Percentiles rank a stretch among this genome's conserved stretches.
Conservation (phyloP, 345 rosid genomes). For the Raphanus sativus region DNA sequence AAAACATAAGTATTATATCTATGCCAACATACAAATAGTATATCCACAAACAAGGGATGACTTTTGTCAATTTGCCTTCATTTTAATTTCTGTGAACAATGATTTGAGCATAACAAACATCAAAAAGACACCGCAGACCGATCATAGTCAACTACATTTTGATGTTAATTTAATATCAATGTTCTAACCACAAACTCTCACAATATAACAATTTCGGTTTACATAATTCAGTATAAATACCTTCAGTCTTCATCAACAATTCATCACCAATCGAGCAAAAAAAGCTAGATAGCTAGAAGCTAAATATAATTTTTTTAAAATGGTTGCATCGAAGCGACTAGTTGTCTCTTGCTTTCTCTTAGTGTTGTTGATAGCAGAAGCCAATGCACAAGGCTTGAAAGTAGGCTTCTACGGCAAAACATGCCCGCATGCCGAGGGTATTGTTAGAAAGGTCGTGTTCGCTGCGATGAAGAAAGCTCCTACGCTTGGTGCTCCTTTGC, state of each 20-base stretch:
- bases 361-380: slow-evolving; percentile 30
- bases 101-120: slow-evolving; percentile 22
- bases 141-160: slow-evolving; percentile 32
- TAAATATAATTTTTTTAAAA: slow-evolving; percentile 3
- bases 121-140: slow-evolving; percentile 27
- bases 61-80: slow-evolving; percentile 16
- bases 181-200: slow-evolving; percentile 38
- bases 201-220: neutral
- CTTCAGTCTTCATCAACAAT: slow-evolving; percentile 32
- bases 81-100: slow-evolving; percentile 22
- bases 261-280: slow-evolving; percentile 26
- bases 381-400: slow-evolving; percentile 28
- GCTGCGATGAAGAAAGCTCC: slow-evolving; percentile 36
- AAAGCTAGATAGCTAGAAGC: neutral
- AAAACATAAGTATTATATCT: neutral
- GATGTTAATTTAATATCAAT: slow-evolving; percentile 23
- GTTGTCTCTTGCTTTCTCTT: slow-evolving; percentile 23
- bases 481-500: slow-evolving; percentile 49
- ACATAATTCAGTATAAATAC: slow-evolving; percentile 24
- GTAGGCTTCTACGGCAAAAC: slow-evolving; percentile 41
- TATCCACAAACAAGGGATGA: slow-evolving; percentile 4
- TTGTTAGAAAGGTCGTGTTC: slow-evolving; percentile 42
- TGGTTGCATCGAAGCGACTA: slow-evolving; percentile 26
- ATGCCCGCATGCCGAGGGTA: slow-evolving; percentile 45
- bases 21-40: neutral